Evolutionary conservation across 441 rosid species (phyloP), one percentile per base, ranked within the genome.

Genomic region (Dalechampia spathulata): DNA sequence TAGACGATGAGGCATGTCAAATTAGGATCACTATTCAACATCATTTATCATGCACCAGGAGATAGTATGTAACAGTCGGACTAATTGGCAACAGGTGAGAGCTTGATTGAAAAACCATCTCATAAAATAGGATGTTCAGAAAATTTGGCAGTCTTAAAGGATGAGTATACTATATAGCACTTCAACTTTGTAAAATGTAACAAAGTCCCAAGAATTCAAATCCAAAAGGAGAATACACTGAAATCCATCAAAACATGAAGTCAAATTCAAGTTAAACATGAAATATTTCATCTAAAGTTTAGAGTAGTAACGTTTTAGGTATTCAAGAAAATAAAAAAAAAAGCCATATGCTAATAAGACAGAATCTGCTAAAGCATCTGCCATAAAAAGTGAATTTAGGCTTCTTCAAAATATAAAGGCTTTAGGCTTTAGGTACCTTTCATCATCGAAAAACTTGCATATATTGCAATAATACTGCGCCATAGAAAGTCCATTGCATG

Each of bases 361-460:
- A n/a, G 41, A n/a, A n/a, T 36, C 28, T 9, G 17, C 6, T 17
- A 13, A 7, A 50, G 48, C 37, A 56, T 11, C 10, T 62, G 47
- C 22, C 19, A n/a, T 36, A 53, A 20, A 17, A 53, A 27, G 42
- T 11, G 7, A 20, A 45, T 28, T 49, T 64, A 23, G 25, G 45
- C 11, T 41, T 22, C 12, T 38, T 40, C 26, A 14, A 37, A 36
- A 19, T 25, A 43, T 38, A 48, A 10, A 49, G 48, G 3, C 26
- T 44, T 52, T 6, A 38, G 45, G 54, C 64, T 25, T 25, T 12
- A n/a, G 38, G 25, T 72, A 90, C 97, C 96, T 87, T 66, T 90
- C 97, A 71, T 85, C 95, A 25, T 90, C 98, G 67, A 78, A 85
- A 67, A 80, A 75, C 63, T 87, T 90, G 83, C 98, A 90, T 49